Conservation (phyloP, 2,329 filamentous ascomycete genomes). For the Fusarium xyrophilum region DNA sequence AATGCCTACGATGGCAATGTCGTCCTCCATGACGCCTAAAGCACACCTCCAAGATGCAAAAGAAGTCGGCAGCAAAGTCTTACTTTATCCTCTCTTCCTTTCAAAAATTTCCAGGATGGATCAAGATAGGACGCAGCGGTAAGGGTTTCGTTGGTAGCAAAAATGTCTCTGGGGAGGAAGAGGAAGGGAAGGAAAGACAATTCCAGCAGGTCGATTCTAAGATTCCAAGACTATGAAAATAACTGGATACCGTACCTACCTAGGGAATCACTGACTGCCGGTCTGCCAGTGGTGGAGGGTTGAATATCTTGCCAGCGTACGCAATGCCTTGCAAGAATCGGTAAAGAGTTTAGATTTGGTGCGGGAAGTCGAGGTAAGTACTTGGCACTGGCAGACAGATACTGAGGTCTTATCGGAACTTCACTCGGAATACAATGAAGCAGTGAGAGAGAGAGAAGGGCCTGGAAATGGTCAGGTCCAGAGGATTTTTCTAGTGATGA, state of each 20-base stretch:
- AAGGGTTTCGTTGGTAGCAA: not conserved
- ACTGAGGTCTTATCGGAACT: not conserved
- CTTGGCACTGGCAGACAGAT: conserved; percentile 13
- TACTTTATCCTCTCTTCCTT: not conserved
- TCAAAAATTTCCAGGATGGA: not conserved
- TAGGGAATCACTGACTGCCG: not conserved
- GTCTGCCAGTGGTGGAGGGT: not conserved
- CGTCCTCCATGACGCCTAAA: conserved; percentile 44
- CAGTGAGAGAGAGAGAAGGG: not conserved
- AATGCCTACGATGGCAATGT: conserved; percentile 61
- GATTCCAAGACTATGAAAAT: not conserved
- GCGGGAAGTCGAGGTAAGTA: not conserved
- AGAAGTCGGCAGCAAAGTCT: not conserved
- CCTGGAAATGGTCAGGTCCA: not conserved
- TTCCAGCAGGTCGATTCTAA: not conserved
- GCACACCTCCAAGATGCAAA: not conserved
- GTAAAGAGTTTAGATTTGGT: not conserved
- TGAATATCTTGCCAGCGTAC: not conserved
- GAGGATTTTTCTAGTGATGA: not conserved
- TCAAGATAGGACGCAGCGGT: not conserved
- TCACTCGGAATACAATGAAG: not conserved
- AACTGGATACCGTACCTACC: not conserved
- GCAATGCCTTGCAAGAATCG: not conserved
- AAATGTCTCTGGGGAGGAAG: not conserved
- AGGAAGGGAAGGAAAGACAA: not conserved